A percentile compares a stretch with the other conserved stretches of the same genome.
phyloP scores from a whole-genome alignment of 768 basidiomycete species.

The Auriscalpium vulgare region DNA sequence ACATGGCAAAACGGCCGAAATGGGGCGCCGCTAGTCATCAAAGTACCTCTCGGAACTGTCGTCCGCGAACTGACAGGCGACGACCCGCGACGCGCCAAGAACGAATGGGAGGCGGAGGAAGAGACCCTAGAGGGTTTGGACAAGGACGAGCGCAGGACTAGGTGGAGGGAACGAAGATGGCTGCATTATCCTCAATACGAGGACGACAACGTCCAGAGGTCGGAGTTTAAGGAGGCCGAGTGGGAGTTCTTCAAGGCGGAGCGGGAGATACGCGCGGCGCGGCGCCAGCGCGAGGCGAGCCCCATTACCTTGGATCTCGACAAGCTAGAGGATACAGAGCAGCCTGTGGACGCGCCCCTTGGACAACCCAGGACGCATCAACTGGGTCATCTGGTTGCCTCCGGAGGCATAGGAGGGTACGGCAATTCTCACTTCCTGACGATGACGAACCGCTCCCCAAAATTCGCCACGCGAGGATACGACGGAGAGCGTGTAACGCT shows the following conservation, averaged over 20 bases:
- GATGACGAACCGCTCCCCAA: slow-evolving; percentile 66
- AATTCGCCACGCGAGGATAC: slow-evolving; percentile 75
- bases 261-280: slow-evolving; percentile 43
- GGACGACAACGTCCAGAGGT: slow-evolving; percentile 54
- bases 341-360: slow-evolving; percentile 51
- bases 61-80: slow-evolving; percentile 65
- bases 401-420: slow-evolving; percentile 73
- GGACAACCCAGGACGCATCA: slow-evolving; percentile 46
- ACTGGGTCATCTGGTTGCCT: slow-evolving; percentile 58
- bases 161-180: slow-evolving; percentile 63
- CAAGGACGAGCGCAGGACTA: slow-evolving; percentile 41
- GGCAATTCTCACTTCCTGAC: slow-evolving; percentile 86
- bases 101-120: slow-evolving; percentile 71
- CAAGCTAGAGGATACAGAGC: slow-evolving; percentile 34
- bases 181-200: slow-evolving; percentile 68
- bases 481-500: slow-evolving; percentile 74
- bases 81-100: slow-evolving; percentile 55
- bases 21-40: slow-evolving; percentile 64
- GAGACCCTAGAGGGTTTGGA: slow-evolving; percentile 44
- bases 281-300: slow-evolving; percentile 32
- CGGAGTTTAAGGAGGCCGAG: slow-evolving; percentile 69
- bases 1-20: slow-evolving; percentile 81
- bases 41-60: slow-evolving; percentile 86
- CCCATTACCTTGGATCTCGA: slow-evolving; percentile 57
- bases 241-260: slow-evolving; percentile 50